Conservation (phyloP, 148 eudicot genomes). For the Linanthus parryae region DNA sequence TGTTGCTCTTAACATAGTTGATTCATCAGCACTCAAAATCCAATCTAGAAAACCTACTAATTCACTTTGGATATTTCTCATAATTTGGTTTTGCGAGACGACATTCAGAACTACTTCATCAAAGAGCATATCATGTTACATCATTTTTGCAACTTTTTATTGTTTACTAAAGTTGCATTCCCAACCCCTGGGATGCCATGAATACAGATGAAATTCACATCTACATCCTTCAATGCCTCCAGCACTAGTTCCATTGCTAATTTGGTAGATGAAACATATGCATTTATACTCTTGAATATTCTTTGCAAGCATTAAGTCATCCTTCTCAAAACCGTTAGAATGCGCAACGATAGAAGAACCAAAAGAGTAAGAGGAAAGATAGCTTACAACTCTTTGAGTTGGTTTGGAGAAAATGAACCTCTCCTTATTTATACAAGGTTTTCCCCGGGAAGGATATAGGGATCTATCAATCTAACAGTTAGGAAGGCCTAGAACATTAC, state of each 20-base stretch:
- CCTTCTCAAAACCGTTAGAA: too few species aligned
- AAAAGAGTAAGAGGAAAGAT: too few species aligned
- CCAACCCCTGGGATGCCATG: conserved; percentile 56
- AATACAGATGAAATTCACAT: conserved; percentile 25
- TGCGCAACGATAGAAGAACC: too few species aligned
- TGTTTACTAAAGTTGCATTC: conserved; percentile 36
- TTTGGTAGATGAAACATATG: too few species aligned
- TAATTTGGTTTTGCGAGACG: conserved; percentile 24
- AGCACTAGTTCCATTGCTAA: conserved; percentile 18
- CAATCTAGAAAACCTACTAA: conserved; percentile 30
- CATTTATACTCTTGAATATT: too few species aligned
- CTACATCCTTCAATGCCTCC: conserved; percentile 18
- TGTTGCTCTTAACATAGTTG: conserved; percentile 18
- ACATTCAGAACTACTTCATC: conserved; percentile 41
- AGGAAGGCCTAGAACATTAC: too few species aligned
- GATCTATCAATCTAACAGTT: too few species aligned
- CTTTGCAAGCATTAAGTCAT: too few species aligned
- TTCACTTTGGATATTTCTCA: conserved; percentile 30
- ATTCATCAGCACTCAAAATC: conserved; percentile 14
- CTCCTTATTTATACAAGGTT: too few species aligned
- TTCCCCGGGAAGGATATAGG: too few species aligned
- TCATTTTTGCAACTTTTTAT: conserved; percentile 20
- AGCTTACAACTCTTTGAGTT: too few species aligned
- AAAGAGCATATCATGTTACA: conserved; percentile 25
- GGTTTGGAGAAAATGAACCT: too few species aligned